phyloP scores from a whole-genome alignment of 306 rosid species.

The Ochetophila trinervis region DNA sequence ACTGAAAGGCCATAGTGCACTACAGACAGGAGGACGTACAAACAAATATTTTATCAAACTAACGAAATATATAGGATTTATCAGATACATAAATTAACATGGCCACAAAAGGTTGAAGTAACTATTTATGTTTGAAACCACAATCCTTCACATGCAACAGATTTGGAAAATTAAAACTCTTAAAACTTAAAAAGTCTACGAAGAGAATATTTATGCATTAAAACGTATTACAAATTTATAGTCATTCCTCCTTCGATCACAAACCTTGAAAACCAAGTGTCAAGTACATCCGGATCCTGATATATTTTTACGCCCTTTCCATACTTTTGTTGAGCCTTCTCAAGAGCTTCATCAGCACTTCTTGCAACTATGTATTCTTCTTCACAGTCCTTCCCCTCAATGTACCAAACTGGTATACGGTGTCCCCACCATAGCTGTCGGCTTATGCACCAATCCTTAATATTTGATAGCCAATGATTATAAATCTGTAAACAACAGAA shows the following conservation, averaged over 20 bases:
- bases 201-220: background rate
- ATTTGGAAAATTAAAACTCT: no score
- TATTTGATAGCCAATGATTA: conserved; percentile 94
- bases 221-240: background rate
- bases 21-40: conserved; percentile 29
- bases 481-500: conserved; percentile 62
- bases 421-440: conserved; percentile 99
- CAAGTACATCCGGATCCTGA: conserved; percentile 97
- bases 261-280: conserved; percentile 99
- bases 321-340: conserved; percentile 61
- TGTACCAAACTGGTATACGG: conserved; percentile 94
- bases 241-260: conserved; percentile 1
- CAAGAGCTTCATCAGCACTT: conserved; percentile 70
- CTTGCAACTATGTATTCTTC: conserved; percentile 95
- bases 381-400: conserved; percentile 75
- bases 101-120: no score
- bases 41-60: conserved; percentile 12
- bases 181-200: no score
- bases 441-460: conserved; percentile 99
- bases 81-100: background rate
- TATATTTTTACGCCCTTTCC: conserved; percentile 79
- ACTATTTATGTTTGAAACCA: no score
- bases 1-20: conserved; percentile 97
- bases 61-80: background rate
- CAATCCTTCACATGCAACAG: no score